Conservation (phyloP, 306 rosid genomes). For the Cicer pinnatifidum region DNA sequence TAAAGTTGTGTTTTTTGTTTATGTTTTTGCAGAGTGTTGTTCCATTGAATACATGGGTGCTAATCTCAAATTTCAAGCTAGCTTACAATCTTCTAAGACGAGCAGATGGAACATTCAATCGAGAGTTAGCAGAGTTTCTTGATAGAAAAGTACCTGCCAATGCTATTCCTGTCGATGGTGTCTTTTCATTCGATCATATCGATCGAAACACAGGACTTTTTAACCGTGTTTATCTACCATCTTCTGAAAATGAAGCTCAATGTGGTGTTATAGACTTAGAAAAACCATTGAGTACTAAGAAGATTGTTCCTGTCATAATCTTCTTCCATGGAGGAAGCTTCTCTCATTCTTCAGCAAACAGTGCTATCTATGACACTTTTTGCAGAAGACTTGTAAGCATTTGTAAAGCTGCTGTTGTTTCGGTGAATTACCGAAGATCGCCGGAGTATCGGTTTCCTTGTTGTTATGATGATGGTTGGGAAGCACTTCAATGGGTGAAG, state of each 20-base stretch:
- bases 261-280: constrained; percentile 61
- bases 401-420: constrained; percentile 77
- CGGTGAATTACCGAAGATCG: constrained; percentile 80
- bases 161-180: constrained; percentile 73
- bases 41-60: constrained; percentile 86
- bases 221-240: constrained; percentile 65
- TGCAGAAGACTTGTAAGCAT: constrained; percentile 70
- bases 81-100: constrained; percentile 89
- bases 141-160: constrained; percentile 79
- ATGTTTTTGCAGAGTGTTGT: constrained; percentile 64
- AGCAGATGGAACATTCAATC: constrained; percentile 81
- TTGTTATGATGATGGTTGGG: constrained; percentile 88
- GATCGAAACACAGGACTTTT: constrained; percentile 65
- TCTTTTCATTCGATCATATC: constrained; percentile 77
- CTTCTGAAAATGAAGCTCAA: constrained; percentile 48
- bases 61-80: constrained; percentile 90
- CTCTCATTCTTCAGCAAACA: constrained; percentile 86
- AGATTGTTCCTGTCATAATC: constrained; percentile 74
- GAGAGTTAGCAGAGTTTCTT: constrained; percentile 82
- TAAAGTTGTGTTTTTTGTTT: background rate
- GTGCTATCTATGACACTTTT: constrained; percentile 80
- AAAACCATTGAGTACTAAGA: constrained; percentile 65
- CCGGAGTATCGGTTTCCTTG: constrained; percentile 84
- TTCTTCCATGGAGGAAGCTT: constrained; percentile 96
- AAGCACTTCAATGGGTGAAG: constrained; percentile 74